These are phyloP conservation scores for Saraca asoca DNA, from an alignment of 331 rosid genomes.

Conservation along the genomic window DNA sequence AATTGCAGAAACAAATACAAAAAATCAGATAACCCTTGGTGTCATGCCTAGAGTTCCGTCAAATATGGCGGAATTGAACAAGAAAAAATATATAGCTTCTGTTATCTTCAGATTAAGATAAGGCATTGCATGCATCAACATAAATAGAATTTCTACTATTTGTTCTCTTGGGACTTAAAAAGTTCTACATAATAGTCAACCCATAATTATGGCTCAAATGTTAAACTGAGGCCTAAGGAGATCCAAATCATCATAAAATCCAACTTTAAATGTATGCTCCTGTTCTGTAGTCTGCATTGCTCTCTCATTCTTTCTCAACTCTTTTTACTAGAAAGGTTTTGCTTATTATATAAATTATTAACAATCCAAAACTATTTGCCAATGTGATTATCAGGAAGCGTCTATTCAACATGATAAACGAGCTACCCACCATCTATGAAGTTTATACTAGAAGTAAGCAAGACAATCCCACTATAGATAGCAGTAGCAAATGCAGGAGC, in stretches of 20 bases:
- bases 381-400: conserved; percentile 50
- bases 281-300: background rate
- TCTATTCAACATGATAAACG: conserved; percentile 55
- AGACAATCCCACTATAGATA: conserved; percentile 55
- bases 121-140: too few species aligned
- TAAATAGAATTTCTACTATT: background rate
- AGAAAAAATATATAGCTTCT: too few species aligned
- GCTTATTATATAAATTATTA: background rate
- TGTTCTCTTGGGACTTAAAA: background rate
- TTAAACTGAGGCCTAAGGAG: too few species aligned
- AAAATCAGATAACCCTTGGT: too few species aligned
- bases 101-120: too few species aligned
- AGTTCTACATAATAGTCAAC: background rate
- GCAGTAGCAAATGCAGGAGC: conserved; percentile 61
- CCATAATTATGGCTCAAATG: too few species aligned
- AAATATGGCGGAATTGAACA: too few species aligned
- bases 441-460: conserved; percentile 58
- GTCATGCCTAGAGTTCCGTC: too few species aligned
- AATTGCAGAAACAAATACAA: too few species aligned
- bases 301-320: background rate
- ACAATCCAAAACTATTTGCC: background rate
- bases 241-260: too few species aligned
- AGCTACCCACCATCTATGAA: conserved; percentile 64
- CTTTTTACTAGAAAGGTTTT: background rate
- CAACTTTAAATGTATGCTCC: too few species aligned